Percentiles rank a stretch among this genome's conserved stretches.
Evolutionary conservation across 345 rosid species (phyloP).

Genomic region (Kernera saxatilis): DNA sequence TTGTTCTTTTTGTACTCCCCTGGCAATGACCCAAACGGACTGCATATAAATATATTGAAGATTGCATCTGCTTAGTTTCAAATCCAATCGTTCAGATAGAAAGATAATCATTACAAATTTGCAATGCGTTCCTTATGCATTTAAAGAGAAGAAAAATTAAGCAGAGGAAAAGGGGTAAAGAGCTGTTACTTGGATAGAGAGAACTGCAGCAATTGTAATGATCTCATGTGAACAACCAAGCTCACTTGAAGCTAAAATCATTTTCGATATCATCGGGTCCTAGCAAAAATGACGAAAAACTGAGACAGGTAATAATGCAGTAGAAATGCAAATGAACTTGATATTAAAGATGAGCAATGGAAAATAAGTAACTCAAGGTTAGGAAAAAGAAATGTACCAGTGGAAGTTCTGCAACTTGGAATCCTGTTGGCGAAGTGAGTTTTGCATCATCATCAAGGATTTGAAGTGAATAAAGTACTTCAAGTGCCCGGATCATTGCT

Average conservation of each 20-base stretch:
- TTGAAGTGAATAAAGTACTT: conserved; percentile 86
- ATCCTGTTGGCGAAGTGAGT: conserved; percentile 94
- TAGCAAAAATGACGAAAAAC: conserved; percentile 21
- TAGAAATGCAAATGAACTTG: not conserved
- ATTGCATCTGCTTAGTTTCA: not conserved
- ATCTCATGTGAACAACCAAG: conserved; percentile 89
- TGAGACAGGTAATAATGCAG: not conserved
- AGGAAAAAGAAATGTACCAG: conserved; percentile 38
- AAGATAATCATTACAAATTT: not conserved
- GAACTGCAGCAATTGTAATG: conserved; percentile 79
- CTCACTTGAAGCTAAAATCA: conserved; percentile 86
- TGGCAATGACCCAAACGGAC: conserved; percentile 85
- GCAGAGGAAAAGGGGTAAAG: not conserved
- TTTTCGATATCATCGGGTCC: conserved; percentile 94
- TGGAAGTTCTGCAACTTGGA: conserved; percentile 97
- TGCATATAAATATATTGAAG: conserved; percentile 26
- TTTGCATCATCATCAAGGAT: conserved; percentile 94
- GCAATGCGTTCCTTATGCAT: not conserved
- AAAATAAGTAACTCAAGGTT: not conserved
- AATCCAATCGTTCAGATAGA: not conserved
- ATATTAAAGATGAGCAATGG: not conserved
- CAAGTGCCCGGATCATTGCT: conserved; percentile 89
- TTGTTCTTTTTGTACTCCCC: conserved; percentile 75
- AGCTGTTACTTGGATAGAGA: conserved; percentile 70
- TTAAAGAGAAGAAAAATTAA: not conserved